Conservation (phyloP, 257 asterid species). For the Solanum phureja region DNA sequence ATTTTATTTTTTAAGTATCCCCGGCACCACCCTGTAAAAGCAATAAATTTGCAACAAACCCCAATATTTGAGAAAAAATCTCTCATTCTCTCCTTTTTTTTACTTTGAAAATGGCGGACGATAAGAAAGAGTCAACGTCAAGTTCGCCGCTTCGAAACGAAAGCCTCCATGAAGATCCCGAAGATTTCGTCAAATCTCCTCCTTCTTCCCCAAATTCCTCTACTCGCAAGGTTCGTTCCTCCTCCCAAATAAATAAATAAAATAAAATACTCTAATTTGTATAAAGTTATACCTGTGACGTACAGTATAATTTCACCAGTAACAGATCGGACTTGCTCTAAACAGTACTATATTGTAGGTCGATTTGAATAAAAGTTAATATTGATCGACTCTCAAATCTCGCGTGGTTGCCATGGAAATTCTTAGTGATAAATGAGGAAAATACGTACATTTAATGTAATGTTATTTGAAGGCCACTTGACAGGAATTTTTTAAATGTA, state of each 20-base stretch:
- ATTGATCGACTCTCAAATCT: not conserved
- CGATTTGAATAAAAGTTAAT: not conserved
- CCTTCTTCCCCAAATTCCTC: slow-evolving; percentile 80
- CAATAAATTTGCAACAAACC: not conserved
- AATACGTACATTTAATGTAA: not conserved
- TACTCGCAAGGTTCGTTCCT: slow-evolving; percentile 55
- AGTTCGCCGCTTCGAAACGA: slow-evolving; percentile 23
- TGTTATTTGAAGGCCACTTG: not conserved
- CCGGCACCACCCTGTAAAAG: not conserved
- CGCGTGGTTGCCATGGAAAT: not conserved
- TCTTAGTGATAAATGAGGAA: not conserved
- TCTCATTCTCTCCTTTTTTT: not conserved
- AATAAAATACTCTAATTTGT: not conserved
- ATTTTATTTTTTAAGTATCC: not conserved
- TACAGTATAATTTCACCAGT: not conserved
- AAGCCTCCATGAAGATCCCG: slow-evolving; percentile 45
- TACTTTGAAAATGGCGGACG: slow-evolving; percentile 54
- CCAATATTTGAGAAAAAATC: not conserved
- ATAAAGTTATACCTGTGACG: not conserved
- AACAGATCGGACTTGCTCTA: not conserved
- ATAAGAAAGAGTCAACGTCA: slow-evolving; percentile 63
- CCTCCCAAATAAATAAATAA: not conserved
- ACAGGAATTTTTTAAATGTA: not conserved
- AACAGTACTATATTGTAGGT: not conserved
- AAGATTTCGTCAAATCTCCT: slow-evolving; percentile 52